These are phyloP conservation scores for Amaranthus hypochondriacus DNA, from an alignment of 148 eudicot species.

Conservation along the genomic window DNA sequence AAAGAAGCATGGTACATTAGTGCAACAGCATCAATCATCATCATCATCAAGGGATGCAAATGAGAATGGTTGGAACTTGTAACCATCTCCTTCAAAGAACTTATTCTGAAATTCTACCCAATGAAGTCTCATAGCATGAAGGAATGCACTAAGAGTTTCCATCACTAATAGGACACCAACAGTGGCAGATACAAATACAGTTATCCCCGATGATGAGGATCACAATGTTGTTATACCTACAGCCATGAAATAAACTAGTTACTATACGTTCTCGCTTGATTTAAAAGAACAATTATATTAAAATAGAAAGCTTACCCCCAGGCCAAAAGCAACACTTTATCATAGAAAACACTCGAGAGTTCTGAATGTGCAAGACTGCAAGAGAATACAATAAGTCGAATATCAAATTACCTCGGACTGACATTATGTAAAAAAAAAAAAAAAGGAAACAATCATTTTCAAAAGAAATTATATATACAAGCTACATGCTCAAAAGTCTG, in stretches of 20 bases:
- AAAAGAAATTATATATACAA: neutral
- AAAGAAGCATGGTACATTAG: slow-evolving; percentile 3
- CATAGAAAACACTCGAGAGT: slow-evolving; percentile 51
- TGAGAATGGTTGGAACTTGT: slow-evolving; percentile 49
- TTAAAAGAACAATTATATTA: neutral
- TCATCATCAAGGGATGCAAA: slow-evolving; percentile 33
- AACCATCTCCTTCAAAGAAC: slow-evolving; percentile 54
- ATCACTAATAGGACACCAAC: slow-evolving; percentile 46
- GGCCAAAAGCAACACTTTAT: slow-evolving; percentile 47
- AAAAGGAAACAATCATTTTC: neutral
- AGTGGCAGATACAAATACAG: slow-evolving; percentile 43
- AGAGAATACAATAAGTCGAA: slow-evolving; percentile 7
- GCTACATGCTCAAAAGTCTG: neutral
- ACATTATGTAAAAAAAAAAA: neutral
- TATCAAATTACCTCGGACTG: neutral
- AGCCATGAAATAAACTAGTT: slow-evolving; percentile 4
- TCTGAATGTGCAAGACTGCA: slow-evolving; percentile 59
- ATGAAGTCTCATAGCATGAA: slow-evolving; percentile 53
- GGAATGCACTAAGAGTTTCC: slow-evolving; percentile 60
- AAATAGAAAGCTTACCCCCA: slow-evolving; percentile 41
- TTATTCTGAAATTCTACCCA: slow-evolving; percentile 60
- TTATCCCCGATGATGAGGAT: slow-evolving; percentile 38
- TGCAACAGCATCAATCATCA: slow-evolving; percentile 23
- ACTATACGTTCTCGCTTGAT: slow-evolving; percentile 1
- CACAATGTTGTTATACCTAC: slow-evolving; percentile 40